Evolutionary conservation across 208 protist species (phyloP).

Genomic region (Vickermania ingenoplastis): DNA sequence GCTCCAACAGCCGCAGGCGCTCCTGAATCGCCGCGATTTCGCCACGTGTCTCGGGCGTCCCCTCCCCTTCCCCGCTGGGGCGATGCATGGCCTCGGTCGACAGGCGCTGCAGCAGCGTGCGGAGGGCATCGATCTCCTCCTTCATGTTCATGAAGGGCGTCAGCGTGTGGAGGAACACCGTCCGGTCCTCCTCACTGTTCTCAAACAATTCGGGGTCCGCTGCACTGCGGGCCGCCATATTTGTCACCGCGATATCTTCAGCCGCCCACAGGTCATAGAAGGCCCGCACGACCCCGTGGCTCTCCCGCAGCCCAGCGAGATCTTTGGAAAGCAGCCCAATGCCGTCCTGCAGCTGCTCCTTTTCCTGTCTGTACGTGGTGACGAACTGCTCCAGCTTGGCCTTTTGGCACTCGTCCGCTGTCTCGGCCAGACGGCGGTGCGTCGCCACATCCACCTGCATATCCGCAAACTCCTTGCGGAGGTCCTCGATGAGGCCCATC

Average conservation of each 20-base stretch:
- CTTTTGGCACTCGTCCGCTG: constrained; percentile 4
- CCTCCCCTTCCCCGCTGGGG: background rate
- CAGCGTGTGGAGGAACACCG: constrained; percentile 51
- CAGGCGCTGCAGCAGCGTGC: constrained; percentile 48
- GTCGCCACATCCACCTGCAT: constrained; percentile 7
- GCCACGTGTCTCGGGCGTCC: background rate
- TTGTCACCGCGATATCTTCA: constrained; percentile 17
- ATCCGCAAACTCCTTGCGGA: constrained; percentile 9
- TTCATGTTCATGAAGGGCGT: constrained; percentile 42
- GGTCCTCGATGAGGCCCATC: constrained; percentile 7
- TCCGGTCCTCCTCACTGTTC: constrained; percentile 40
- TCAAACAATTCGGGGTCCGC: constrained; percentile 15
- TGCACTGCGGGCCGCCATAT: constrained; percentile 24
- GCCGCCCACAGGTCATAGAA: constrained; percentile 60
- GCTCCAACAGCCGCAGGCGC: constrained; percentile 35
- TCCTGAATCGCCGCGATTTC: constrained; percentile 19
- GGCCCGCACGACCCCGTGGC: constrained; percentile 10
- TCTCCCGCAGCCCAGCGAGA: constrained; percentile 7
- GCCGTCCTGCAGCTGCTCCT: background rate
- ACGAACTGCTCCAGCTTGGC: constrained; percentile 3
- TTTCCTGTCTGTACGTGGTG: constrained; percentile 11
- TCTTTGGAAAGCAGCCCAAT: constrained; percentile 4
- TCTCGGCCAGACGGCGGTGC: constrained; percentile 4
- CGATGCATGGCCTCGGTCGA: constrained; percentile 30
- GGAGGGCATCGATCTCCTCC: constrained; percentile 60